Evolutionary conservation across 2,329 filamentous ascomycete species (phyloP).

Genomic region (Bipolaris gigantea): DNA sequence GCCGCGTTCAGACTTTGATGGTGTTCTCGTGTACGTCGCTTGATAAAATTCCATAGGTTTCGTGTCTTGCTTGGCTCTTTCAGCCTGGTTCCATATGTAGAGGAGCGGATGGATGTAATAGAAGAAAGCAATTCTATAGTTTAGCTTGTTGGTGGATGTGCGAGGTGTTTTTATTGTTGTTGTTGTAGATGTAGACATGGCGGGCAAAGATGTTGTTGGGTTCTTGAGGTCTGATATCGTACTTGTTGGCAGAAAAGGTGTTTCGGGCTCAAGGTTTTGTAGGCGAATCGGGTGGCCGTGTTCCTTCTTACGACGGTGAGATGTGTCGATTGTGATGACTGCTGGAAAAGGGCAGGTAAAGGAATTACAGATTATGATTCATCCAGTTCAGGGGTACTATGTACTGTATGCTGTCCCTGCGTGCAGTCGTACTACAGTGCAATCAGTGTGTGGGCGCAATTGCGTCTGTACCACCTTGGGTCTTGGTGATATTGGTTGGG

Average conservation of each 20-base stretch:
- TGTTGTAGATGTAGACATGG: constrained; percentile 19
- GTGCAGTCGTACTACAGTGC: not conserved
- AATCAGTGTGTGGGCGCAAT: not conserved
- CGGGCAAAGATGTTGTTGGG: not conserved
- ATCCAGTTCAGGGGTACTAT: not conserved
- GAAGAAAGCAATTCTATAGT: constrained; percentile 10
- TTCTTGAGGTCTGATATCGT: not conserved
- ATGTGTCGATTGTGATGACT: not conserved
- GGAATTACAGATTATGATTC: not conserved
- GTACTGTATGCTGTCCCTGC: not conserved
- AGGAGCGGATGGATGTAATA: constrained; percentile 3
- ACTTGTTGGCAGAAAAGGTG: not conserved
- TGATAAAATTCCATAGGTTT: constrained; percentile 21
- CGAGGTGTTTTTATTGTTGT: constrained; percentile 25
- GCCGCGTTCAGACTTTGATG: constrained; percentile 26
- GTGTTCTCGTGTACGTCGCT: constrained; percentile 25
- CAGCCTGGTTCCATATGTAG: not conserved
- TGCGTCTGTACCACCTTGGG: not conserved
- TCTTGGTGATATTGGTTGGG: not conserved
- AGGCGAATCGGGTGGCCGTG: not conserved
- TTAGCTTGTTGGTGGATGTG: constrained; percentile 21
- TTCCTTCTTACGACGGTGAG: not conserved
- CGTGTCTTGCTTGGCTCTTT: constrained; percentile 7
- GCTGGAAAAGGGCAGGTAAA: not conserved
- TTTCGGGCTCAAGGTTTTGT: not conserved